Evolutionary conservation across 192 early-diverging fungal genomes (phyloP).

Genomic region (Coemansia sp.): DNA sequence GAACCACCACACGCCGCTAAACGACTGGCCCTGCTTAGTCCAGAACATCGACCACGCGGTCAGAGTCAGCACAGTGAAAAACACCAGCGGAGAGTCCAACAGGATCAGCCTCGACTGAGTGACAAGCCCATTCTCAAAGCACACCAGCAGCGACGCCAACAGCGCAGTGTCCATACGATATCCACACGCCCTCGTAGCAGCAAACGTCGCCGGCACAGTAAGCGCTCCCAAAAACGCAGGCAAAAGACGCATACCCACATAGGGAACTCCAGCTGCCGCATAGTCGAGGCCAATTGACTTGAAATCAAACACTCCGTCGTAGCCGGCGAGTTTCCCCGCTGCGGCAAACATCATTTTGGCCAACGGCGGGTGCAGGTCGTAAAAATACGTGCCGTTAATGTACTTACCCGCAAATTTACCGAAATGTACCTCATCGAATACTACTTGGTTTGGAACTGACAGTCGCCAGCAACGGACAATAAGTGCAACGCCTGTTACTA

Average conservation of each 20-base stretch:
- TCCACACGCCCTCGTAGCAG: conserved; percentile 77
- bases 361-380: conserved; percentile 95
- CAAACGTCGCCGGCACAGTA: conserved; percentile 79
- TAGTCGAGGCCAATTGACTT: conserved; percentile 94
- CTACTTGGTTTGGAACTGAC: conserved; percentile 34
- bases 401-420: conserved; percentile 95
- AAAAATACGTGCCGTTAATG: conserved; percentile 82
- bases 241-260: conserved; percentile 82
- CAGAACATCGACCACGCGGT: conserved; percentile 89
- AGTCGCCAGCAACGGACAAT: conserved; percentile 40
- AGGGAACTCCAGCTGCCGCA: conserved; percentile 84
- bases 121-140: conserved; percentile 89
- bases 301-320: conserved; percentile 94
- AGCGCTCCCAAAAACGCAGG: conserved; percentile 78
- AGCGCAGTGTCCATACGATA: conserved; percentile 67
- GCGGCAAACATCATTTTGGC: conserved; percentile 89
- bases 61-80: conserved; percentile 79
- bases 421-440: conserved; percentile 99
- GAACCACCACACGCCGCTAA: conserved; percentile 79
- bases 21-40: conserved; percentile 68
- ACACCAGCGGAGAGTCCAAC: conserved; percentile 87
- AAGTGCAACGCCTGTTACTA: conserved; percentile 21
- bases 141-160: conserved; percentile 77
- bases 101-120: conserved; percentile 93
- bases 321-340: conserved; percentile 78